A percentile compares a stretch with the other conserved stretches of the same genome.
These are phyloP conservation scores for Paramecium caudatum DNA, from an alignment of 73 alveolate genomes.

Conservation along the genomic window DNA sequence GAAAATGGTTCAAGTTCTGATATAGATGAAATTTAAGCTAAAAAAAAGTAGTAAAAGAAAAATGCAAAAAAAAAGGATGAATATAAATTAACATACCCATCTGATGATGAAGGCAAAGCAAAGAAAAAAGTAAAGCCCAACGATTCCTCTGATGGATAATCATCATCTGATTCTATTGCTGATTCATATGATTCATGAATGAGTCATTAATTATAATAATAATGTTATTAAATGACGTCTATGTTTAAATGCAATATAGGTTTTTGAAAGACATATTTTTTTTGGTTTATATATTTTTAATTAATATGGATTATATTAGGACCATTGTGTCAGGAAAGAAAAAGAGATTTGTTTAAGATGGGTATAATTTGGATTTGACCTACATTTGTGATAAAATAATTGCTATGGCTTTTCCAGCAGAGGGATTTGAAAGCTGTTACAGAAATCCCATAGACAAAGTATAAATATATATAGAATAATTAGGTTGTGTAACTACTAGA, in stretches of 20 bases:
- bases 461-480: conserved; percentile 76
- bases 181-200: background rate
- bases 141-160: too few relatives aligned
- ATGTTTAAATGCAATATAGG: background rate
- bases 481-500: conserved; percentile 39
- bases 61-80: background rate
- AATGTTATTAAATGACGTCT: conserved; percentile 9
- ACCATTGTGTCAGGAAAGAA: conserved; percentile 80
- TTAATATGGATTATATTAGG: conserved; percentile 75
- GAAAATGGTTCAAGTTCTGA: background rate
- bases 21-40: background rate
- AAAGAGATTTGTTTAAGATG: conserved; percentile 79
- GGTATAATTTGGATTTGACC: conserved; percentile 85
- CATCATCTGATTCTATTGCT: background rate
- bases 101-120: background rate
- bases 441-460: conserved; percentile 87
- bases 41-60: background rate
- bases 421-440: conserved; percentile 86
- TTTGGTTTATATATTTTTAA: background rate
- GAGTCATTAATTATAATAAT: background rate
- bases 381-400: conserved; percentile 86
- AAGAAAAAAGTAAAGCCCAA: too few relatives aligned
- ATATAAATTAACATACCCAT: background rate
- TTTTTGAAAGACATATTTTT: background rate
- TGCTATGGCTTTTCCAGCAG: conserved; percentile 93